Base-by-base conservation (phyloP, 305 asterid species). In the Galium porrigens region DNA sequence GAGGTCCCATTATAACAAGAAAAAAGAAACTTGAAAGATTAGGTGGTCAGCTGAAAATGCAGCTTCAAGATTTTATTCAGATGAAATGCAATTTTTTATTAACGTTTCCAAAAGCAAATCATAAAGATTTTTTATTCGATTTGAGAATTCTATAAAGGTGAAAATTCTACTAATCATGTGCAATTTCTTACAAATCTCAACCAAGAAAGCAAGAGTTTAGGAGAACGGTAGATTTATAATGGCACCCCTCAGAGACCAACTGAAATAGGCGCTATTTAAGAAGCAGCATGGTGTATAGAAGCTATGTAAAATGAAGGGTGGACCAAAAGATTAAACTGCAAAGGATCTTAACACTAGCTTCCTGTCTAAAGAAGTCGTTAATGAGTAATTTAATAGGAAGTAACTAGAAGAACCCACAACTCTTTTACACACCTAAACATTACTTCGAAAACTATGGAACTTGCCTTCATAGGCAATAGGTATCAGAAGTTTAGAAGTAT, bases 1-100 rank as follows among this genome's bases (percentile, higher is more conserved):
- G 22, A 58, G 41, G 55, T 27, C n/a, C 59, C 58, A 39, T 32
- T n/a, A 60, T 48, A 14, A 34, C 39, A 61, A 64, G 17, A 59
- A 48, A 36, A 17, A 7, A 42, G 0, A 64, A 48, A n/a, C 20
- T 30, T 11, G 46, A 11, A 14, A 48, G 49, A 64, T 30, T 29
- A 20, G 18, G 10, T 27, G 3, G 11, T 14, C 17, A 14, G 49
- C 29, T 11, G 39, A 63, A 63, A 46, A 44, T 63, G 30, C 67
- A 63, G 6, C 17, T 25, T 25, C 8, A 10, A 25, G 32, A 33
- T 25, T 11, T 18, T 11, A 44, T 14, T 14, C 2, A 32, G 9
- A 37, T n/a, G 44, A 22, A 48, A 64, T 32, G 48, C 59, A 1
- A 48, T 32, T 10, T 8, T 46, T 29, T 5, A 8, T 37, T 6